Evolutionary conservation across 768 basidiomycete species (phyloP), one percentile per base, ranked within the genome.

Genomic region (Amanita pseudoporphyria): DNA sequence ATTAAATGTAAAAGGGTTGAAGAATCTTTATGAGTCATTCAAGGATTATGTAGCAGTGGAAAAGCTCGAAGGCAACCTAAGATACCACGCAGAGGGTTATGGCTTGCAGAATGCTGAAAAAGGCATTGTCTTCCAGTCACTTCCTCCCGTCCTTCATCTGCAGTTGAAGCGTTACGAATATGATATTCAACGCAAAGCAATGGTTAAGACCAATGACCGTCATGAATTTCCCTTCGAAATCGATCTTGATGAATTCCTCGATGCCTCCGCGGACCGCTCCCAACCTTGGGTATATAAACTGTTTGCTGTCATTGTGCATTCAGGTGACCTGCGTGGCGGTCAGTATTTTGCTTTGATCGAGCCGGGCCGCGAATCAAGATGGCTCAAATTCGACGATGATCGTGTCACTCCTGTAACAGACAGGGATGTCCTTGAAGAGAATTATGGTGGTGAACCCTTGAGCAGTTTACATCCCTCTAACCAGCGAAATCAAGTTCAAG

Each of bases 181-280:
- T 64, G 96, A 98, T 69, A 87, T 98, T 54, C 94, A 97, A 71
- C 87, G 93, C 41, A 96, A 99, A 64, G 90, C 95, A 52, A 94
- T 98, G 87, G 89, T 97, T 74, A 99, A 99, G 79, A 96, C 98
- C 69, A 99, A 99, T 61, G 96, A 99, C 66, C 90, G 96, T 35
- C 92, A 97, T 64, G 96, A 99, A 69, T 99, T 97, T 67, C 96
- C 96, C 31, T 95, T 95, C 69, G 89, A 94, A 64, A 98, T 99
- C 56, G 94, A 99, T 62, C 83, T 98, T 18, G 79, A 68, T 54
- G 91, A 95, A 67, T 99, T 95, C 70, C 72, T 99, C 54, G 91
- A 93, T 57, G 76, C 84, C 52, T 75, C 70, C 47, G 85, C 87
- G 33, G 93, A 95, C 67, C 78, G 81, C 45, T 82, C 87, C 26